These are phyloP conservation scores for Xerocomellus intermedius DNA, from an alignment of 768 basidiomycete species.

Conservation along the genomic window DNA sequence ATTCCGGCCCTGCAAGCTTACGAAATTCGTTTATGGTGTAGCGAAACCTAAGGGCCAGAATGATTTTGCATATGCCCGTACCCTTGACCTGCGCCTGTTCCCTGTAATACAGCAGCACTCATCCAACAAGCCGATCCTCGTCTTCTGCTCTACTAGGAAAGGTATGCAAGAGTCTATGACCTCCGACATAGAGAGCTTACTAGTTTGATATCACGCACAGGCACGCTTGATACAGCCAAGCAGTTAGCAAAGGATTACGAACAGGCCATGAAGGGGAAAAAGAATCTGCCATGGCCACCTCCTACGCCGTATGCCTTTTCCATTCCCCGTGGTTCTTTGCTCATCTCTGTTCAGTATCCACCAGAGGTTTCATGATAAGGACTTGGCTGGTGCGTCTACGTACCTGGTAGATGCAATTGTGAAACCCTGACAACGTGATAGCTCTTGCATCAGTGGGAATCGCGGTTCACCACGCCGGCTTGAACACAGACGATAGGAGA, in stretches of 20 bases:
- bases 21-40: slow-evolving; percentile 70
- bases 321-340: not conserved
- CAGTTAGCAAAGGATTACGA: slow-evolving; percentile 72
- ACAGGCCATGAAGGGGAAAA: slow-evolving; percentile 48
- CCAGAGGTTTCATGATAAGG: slow-evolving; percentile 62
- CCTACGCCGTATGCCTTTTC: slow-evolving; percentile 45
- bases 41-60: slow-evolving; percentile 61
- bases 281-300: slow-evolving; percentile 65
- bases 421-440: slow-evolving; percentile 25
- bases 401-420: not conserved
- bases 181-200: not conserved
- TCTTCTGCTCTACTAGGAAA: slow-evolving; percentile 90
- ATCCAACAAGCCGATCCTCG: slow-evolving; percentile 76
- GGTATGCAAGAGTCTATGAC: slow-evolving; percentile 40
- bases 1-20: slow-evolving; percentile 82
- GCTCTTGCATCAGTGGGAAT: slow-evolving; percentile 73
- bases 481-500: slow-evolving; percentile 69
- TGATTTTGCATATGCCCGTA: slow-evolving; percentile 73
- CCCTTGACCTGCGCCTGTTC: slow-evolving; percentile 73
- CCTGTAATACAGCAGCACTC: slow-evolving; percentile 70
- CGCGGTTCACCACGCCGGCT: slow-evolving; percentile 90
- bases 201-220: slow-evolving; percentile 30
- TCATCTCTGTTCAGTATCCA: slow-evolving; percentile 43
- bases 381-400: slow-evolving; percentile 44
- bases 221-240: slow-evolving; percentile 68